Evolutionary conservation across 1,284 basidiomycete species (phyloP), one percentile per base, ranked within the genome.

Genomic region (Austroboletus rostrupii): DNA sequence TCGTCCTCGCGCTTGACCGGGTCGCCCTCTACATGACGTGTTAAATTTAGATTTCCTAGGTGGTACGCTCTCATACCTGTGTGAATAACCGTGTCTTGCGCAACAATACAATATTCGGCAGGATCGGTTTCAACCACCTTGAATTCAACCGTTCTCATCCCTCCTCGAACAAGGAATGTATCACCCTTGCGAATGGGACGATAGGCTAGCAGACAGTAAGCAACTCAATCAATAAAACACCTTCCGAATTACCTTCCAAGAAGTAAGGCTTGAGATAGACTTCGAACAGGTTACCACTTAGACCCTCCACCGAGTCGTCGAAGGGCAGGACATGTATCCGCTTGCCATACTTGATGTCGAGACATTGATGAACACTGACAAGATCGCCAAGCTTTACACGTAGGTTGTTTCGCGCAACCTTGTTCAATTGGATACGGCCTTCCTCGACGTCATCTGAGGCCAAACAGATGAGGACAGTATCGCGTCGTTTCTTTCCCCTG

Each of bases 261-360:
- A 99, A 99, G 73, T 99, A 99, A 0, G 96, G 97, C 77, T 90
- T 97, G 58, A 99, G 85, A 74, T 96, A 99, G 43, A 99, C 95
- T 65, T 99, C 97, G 63, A 99, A 99, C 57, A 99, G 82, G 75
- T 99, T 99, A 31, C 97, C 97, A 59, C 93, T 96, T 45, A 99
- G 78, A 61, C 92, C 97, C 74, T 99, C 97, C 56, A 99, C 79
- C 11, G 96, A 98, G 76, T 99, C 97, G 64, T 98, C 95, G 66
- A 99, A 99, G 12, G 97, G 97, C 21, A 99, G 78, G 49, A 99
- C 82, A 69, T 99, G 97, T 40, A 99, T 86, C 50, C 96, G 88
- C 72, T 99, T 99, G 61, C 97, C 97, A 70, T 99, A 99, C 72
- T 98, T 98, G 80, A 99, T 99, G 66, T 99, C 96, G 59, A 90